Evolutionary conservation across 2,329 filamentous ascomycete genomes (phyloP), one percentile per base, ranked within the genome.

Genomic region (Pseudogymnoascus sp.): DNA sequence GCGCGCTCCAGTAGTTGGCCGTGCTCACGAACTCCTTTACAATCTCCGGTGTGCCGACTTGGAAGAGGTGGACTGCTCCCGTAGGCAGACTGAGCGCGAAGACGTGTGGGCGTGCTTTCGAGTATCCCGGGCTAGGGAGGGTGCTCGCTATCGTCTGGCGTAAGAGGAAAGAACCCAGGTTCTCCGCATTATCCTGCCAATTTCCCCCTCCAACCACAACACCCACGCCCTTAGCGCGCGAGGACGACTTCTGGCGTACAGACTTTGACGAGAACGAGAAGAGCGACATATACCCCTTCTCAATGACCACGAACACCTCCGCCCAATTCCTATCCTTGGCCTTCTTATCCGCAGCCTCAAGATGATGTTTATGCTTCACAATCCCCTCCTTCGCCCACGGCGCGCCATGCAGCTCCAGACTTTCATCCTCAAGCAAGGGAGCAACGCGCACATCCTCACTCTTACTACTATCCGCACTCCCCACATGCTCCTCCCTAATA

Each of bases 341-440:
- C 73, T 91, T 90, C 77, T 94, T 96, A 67, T 96, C 92, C 36
- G 91, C 81, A 4, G 90, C 86, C 72, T 97, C 93, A 3, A 97
- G 82, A 71, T 97, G 93, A 73, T 97, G 93, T 75, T 97, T 97
- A 77, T 99, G 93, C 68, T 93, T 93, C 18, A 97, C 80, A 68
- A 95, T 90, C 65, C 94, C 94, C 75, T 99, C 94, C 76, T 99
- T 99, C 29, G 95, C 88, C 94, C 94, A 99, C 0, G 94, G 94
- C n/a, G 94, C 90, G 25, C 94, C 94, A 9, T 89, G 86, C 39
- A 99, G 85, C 71, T 96, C 92, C 10, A 99, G 82, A 0, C 88
- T 91, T 70, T 99, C 94, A 70, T 97, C 94, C 69, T 97, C 93
- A 0, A 97, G 83, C 8, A 97, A 78, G 27, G 88, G 85, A 4